Base-by-base conservation (phyloP, 2,329 filamentous ascomycete species). In the Aspergillus fumigatiaffinis region DNA sequence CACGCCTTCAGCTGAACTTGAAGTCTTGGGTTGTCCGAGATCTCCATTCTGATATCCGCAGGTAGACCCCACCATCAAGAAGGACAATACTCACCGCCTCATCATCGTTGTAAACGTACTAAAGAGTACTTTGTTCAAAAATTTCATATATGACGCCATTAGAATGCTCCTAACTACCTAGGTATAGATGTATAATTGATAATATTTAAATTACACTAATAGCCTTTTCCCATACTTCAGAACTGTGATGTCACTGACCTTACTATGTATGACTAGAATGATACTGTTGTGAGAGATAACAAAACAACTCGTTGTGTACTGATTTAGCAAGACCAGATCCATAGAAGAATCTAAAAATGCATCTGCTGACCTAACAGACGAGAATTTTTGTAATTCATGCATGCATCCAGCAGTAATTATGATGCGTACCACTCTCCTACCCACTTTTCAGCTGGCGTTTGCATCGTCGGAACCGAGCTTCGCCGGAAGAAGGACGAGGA, bases 391-490 rank as follows among this genome's bases (percentile, higher is more conserved):
- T 21, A 23, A 12, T 23, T 20, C 26, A 49, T 35, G 32, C 21
- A 12, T 50, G 32, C 28, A 50, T 35, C 20, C 49, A 50, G 21
- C 23, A 14, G 44, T 23, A 47, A 23, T 38, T 38, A n/a, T 38
- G 32, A 38, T 38, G 32, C 14, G 14, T 38, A 38, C 12, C 32
- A 35, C 32, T 38, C 14, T 38, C 32, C 5, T 38, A 17, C 32
- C 14, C 14, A n/a, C 32, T 38, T 17, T 38, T 7, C 32, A 38
- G 32, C 14, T 38, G 2, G 14, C 32, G 32, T 35, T 35, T 35
- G 32, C 54, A 56, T 51, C 46, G 28, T 54, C 57, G 60, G 55
- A 61, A 60, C 59, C 60, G 59, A 66, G 53, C 54, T 54, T 60
- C 51, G 32, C 42, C 63, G 55, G 60, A 56, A 47, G 48, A 21